Percentiles rank a stretch among this genome's conserved stretches.
Evolutionary conservation across 495 filamentous ascomycete genomes (phyloP).

Genomic region (Penicilliopsis zonata): DNA sequence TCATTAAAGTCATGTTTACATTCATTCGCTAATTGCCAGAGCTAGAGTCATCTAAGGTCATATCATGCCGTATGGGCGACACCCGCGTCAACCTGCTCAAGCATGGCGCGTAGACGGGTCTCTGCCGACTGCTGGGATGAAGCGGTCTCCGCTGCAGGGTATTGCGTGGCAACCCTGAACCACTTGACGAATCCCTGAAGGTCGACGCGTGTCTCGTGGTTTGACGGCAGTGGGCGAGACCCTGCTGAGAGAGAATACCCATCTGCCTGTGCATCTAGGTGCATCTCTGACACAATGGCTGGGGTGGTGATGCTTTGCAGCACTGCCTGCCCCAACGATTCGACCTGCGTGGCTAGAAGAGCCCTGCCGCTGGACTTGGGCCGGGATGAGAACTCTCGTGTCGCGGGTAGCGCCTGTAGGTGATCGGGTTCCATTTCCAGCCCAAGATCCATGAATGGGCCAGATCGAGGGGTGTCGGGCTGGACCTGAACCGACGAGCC

Average conservation of each 20-base stretch:
- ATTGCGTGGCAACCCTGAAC: conserved; percentile 15
- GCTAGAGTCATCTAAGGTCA: neutral
- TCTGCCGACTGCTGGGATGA: conserved; percentile 23
- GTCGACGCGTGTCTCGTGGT: conserved; percentile 7
- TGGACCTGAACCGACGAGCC: conserved; percentile 4
- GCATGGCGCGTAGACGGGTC: conserved; percentile 24
- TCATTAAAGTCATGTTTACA: too few relatives aligned
- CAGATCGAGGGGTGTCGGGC: conserved; percentile 6
- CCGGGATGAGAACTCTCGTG: conserved; percentile 20
- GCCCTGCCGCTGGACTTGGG: conserved; percentile 18
- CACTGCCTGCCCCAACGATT: conserved; percentile 4
- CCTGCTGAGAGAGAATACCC: conserved; percentile 2
- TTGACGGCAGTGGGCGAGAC: neutral
- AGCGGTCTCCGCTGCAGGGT: conserved; percentile 8
- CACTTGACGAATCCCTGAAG: conserved; percentile 26
- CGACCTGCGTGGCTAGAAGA: conserved; percentile 13
- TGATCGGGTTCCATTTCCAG: conserved; percentile 1
- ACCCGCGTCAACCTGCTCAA: conserved; percentile 11
- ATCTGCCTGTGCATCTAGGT: conserved; percentile 26
- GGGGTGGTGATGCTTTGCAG: conserved; percentile 18
- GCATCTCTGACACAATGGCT: conserved; percentile 28
- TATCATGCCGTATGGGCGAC: neutral
- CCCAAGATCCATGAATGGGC: conserved; percentile 1
- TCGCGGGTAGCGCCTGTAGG: conserved; percentile 6
- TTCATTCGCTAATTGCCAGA: too few relatives aligned